Conservation (phyloP, 2,329 filamentous ascomycete species). For the Cordyceps pruinosa region DNA sequence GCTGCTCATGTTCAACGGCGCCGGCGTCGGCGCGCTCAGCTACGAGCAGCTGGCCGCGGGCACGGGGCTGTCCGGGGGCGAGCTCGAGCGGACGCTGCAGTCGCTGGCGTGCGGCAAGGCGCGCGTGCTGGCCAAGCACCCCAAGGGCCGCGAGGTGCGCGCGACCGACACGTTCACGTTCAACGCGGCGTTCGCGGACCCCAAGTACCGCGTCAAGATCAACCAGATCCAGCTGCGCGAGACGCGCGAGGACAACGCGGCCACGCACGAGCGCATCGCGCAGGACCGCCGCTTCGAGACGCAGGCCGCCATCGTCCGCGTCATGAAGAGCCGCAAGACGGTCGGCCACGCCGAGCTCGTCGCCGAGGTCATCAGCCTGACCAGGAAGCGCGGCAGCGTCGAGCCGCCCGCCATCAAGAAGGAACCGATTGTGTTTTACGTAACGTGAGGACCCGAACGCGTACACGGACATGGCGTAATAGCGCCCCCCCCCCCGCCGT, state of each 20-base stretch:
- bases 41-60: slow-evolving; percentile 70
- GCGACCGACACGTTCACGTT: slow-evolving; percentile 76
- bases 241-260: slow-evolving; percentile 89
- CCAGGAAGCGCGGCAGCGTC: slow-evolving; percentile 76
- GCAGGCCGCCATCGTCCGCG: slow-evolving; percentile 90
- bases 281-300: slow-evolving; percentile 93
- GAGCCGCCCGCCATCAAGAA: slow-evolving; percentile 87
- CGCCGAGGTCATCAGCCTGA: slow-evolving; percentile 86
- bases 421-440: slow-evolving; percentile 97
- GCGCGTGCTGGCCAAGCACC: slow-evolving; percentile 76
- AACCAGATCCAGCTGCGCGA: slow-evolving; percentile 98
- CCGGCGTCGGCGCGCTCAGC: slow-evolving; percentile 56
- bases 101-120: slow-evolving; percentile 88
- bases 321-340: slow-evolving; percentile 90
- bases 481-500: too few relatives aligned
- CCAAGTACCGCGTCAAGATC: slow-evolving; percentile 90
- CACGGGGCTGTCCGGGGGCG: slow-evolving; percentile 67
- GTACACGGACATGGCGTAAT: background rate
- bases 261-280: slow-evolving; percentile 82
- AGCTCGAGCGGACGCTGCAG: slow-evolving; percentile 86
- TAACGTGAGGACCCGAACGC: background rate
- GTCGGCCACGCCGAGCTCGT: slow-evolving; percentile 85
- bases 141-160: slow-evolving; percentile 74
- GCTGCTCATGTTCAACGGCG: slow-evolving; percentile 78
- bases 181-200: slow-evolving; percentile 69